Base-by-base conservation (phyloP, 1,284 basidiomycete genomes). In the Melampsora occidentalis region DNA sequence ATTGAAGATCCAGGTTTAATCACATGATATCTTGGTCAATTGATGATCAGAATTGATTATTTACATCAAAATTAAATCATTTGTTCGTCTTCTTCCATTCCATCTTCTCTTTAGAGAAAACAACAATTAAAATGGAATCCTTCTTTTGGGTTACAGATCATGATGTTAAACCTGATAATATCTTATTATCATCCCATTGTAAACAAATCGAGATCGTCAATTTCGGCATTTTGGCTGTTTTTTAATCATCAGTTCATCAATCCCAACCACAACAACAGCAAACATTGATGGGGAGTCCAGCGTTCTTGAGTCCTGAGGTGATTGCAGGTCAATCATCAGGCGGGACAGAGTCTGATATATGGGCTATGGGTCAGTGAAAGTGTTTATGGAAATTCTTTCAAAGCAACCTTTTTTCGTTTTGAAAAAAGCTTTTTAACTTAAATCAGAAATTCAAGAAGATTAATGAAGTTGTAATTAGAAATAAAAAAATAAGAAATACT, bases 221-320 rank as follows among this genome's bases (percentile, higher is more conserved):
- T 78, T 88, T 88, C 81, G 87, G 87, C 39, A 86, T 87, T 0
- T 86, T 85, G 1, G 86, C 87, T 75, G 86, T 87, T 83, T 87
- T 87, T 73, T 5, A 42, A 42, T 42, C 39, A 9, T 42, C 39
- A 42, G n/a, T n/a, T n/a, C 39, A 42, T 35, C 35, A 35, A 35
- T 79, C 80, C 9, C 82, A 82, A 33, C 80, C 81, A 0, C 84
- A 83, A 16, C 85, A 86, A 72, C 85, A 86, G 79, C n/a, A n/a
- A n/a, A 83, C 85, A 71, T 82, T 83, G 25, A 85, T 83, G 0
- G 87, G 87, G 0, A 86, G 84, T 80, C 87, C 87, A 0, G 87
- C 87, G 0, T 88, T 87, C 79, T 85, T 87, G 82, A 85, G 85
- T 72, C 87, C 87, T 0, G 87, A 87, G 79, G 78, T 85, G 9